phyloP scores from a whole-genome alignment of 129 eudicot species.

The Flaveria bidentis region DNA sequence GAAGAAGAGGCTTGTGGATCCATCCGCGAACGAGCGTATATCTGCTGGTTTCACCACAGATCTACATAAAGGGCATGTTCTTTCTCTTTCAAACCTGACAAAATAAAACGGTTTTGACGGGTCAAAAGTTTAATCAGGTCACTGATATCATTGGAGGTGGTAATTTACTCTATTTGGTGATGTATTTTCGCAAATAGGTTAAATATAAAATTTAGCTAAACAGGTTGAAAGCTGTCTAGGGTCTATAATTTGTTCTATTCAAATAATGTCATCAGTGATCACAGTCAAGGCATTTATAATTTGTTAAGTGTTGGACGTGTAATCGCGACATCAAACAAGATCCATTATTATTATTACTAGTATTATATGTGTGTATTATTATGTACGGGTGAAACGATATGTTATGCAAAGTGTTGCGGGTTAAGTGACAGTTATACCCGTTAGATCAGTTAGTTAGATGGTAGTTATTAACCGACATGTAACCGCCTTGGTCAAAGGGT shows the following conservation, averaged over 20 bases:
- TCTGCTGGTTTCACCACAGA: conserved; percentile 73
- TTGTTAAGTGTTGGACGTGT: too few relatives aligned
- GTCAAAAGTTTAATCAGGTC: conserved; percentile 15
- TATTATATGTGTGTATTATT: too few relatives aligned
- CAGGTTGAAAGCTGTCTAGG: too few relatives aligned
- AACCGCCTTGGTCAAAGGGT: too few relatives aligned
- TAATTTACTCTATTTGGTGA: background rate
- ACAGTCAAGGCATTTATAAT: background rate
- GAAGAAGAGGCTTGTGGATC: conserved; percentile 59
- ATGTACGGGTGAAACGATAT: too few relatives aligned
- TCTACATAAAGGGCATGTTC: conserved; percentile 78
- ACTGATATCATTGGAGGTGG: background rate
- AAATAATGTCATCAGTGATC: background rate
- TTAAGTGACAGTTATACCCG: too few relatives aligned
- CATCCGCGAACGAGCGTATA: conserved; percentile 62
- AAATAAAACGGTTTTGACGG: background rate
- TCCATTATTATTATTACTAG: too few relatives aligned
- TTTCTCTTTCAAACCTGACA: conserved; percentile 75
- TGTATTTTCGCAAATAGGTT: background rate
- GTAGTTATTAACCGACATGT: too few relatives aligned
- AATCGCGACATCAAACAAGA: too few relatives aligned
- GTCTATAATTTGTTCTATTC: background rate
- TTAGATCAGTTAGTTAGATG: too few relatives aligned
- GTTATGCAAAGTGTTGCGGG: too few relatives aligned
- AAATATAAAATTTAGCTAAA: background rate